These are phyloP conservation scores for Haberlea rhodopensis DNA, from an alignment of 257 asterid species.

Conservation along the genomic window DNA sequence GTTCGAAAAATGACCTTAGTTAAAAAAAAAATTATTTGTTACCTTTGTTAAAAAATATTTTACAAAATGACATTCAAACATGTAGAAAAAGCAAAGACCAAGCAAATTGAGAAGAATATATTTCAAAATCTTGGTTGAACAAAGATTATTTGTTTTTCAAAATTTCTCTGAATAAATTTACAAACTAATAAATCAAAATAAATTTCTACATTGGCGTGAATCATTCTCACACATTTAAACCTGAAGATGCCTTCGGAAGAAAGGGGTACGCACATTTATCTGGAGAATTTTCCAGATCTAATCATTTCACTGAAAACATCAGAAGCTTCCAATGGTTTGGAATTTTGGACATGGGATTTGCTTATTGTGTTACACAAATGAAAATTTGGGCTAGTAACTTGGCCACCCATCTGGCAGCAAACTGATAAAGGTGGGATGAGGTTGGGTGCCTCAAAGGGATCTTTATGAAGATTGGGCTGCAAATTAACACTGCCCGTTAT, in stretches of 20 bases:
- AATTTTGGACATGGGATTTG: constrained; percentile 42
- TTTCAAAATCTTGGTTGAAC: no score
- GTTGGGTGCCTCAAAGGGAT: constrained; percentile 58
- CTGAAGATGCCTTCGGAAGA: constrained; percentile 54
- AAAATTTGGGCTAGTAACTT: constrained; percentile 43
- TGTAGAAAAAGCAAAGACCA: no score
- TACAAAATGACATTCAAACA: no score
- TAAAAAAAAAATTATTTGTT: no score
- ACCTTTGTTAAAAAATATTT: no score
- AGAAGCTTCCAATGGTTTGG: constrained; percentile 45
- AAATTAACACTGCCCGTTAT: no score
- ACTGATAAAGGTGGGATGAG: constrained; percentile 57
- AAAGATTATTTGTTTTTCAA: no score
- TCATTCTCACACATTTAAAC: constrained; percentile 41
- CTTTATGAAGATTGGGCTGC: constrained; percentile 46
- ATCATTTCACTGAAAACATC: constrained; percentile 50
- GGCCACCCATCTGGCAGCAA: constrained; percentile 53
- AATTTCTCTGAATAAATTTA: no score
- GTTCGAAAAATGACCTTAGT: no score
- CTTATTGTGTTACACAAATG: constrained; percentile 53
- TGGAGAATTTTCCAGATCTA: constrained; percentile 44
- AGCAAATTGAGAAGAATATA: no score
- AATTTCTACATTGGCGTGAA: constrained; percentile 61
- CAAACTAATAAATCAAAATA: no score
- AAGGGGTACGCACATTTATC: constrained; percentile 59